Conservation (phyloP, 441 rosid species). For the Adansonia gregorii region DNA sequence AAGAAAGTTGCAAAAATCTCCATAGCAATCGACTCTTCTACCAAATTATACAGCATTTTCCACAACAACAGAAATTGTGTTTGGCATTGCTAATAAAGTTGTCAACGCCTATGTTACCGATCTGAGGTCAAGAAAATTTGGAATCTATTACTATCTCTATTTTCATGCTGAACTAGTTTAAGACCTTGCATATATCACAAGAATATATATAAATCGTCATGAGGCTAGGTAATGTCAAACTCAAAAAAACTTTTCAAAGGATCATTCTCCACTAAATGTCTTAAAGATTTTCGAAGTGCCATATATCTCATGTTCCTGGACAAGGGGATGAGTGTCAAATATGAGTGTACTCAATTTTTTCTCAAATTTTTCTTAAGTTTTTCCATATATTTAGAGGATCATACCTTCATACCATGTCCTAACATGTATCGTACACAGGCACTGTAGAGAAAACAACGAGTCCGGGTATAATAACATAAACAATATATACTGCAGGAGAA, state of each 20-base stretch:
- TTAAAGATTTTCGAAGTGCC: background rate
- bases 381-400: no score
- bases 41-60: background rate
- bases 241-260: constrained; percentile 3
- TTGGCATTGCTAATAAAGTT: background rate
- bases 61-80: background rate
- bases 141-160: background rate
- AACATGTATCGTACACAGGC: background rate
- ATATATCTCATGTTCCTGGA: background rate
- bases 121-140: background rate
- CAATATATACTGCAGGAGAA: background rate
- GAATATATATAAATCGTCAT: background rate
- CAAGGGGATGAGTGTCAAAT: no score
- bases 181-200: background rate
- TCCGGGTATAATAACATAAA: background rate
- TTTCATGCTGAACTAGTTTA: background rate
- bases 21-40: background rate
- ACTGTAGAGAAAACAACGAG: background rate
- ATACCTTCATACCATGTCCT: background rate
- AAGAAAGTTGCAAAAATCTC: background rate
- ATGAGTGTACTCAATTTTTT: no score
- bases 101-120: background rate
- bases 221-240: background rate
- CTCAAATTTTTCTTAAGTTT: no score
- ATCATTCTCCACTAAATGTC: background rate